Evolutionary conservation across 768 basidiomycete genomes (phyloP).

Genomic region (Clavulina sp.): DNA sequence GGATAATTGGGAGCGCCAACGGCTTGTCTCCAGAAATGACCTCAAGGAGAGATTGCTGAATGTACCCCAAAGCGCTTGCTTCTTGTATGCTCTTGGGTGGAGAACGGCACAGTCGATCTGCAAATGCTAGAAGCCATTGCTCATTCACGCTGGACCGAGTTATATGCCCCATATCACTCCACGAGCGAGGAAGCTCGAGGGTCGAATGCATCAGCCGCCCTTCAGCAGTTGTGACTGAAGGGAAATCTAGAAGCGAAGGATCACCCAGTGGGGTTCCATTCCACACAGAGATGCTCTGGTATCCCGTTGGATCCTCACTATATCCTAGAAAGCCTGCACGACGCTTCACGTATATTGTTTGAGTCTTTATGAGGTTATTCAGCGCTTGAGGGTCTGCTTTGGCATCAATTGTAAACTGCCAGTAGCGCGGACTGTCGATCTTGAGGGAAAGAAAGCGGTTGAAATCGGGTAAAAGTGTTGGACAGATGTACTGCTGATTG

Average conservation of each 20-base stretch:
- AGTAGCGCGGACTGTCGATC: slow-evolving; percentile 89
- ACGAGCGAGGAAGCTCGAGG: neutral
- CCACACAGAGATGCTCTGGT: slow-evolving; percentile 75
- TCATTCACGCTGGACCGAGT: slow-evolving; percentile 79
- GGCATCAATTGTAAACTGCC: slow-evolving; percentile 78
- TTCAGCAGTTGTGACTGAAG: slow-evolving; percentile 45
- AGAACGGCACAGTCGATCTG: slow-evolving; percentile 54
- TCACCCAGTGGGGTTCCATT: slow-evolving; percentile 75
- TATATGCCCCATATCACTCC: slow-evolving; percentile 54
- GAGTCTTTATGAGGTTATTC: slow-evolving; percentile 47
- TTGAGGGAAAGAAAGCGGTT: slow-evolving; percentile 64
- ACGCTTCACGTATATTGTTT: slow-evolving; percentile 84
- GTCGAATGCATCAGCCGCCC: slow-evolving; percentile 37
- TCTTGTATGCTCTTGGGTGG: slow-evolving; percentile 25
- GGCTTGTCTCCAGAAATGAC: slow-evolving; percentile 86
- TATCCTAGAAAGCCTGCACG: slow-evolving; percentile 86
- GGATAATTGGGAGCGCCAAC: slow-evolving; percentile 53
- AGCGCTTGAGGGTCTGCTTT: slow-evolving; percentile 48
- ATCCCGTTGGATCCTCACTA: slow-evolving; percentile 84
- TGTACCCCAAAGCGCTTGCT: slow-evolving; percentile 52
- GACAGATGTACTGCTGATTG: slow-evolving; percentile 71
- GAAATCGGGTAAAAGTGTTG: slow-evolving; percentile 82
- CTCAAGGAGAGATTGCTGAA: slow-evolving; percentile 63
- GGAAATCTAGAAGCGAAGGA: slow-evolving; percentile 71
- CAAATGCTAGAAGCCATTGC: slow-evolving; percentile 59